Base-by-base conservation (phyloP, 2,329 filamentous ascomycete species). In the Dactylellina drechsleri region DNA sequence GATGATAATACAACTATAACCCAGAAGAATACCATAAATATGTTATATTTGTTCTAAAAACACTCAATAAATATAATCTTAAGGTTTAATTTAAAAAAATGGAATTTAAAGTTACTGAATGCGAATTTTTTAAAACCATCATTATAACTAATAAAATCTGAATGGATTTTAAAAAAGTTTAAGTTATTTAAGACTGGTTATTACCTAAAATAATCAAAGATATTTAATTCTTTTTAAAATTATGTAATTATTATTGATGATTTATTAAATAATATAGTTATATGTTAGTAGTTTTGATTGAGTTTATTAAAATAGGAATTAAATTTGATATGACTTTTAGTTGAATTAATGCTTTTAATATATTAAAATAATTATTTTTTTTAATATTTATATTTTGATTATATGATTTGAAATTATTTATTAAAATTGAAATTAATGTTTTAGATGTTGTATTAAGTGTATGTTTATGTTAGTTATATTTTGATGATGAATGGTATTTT, bases 131-230 rank as follows among this genome's bases (percentile, higher is more conserved):
- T n/a, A 10, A 57, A 47, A 23, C 7, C n/a, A 57, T 49, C 41
- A 64, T 53, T 28, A 53, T 15, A 1, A 8, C 10, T 1, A 64
- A 52, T 18, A 45, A 12, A 26, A 64, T 53, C 4, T 43, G 64
- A 57, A 56, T 53, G 1, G 28, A 80, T 16, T 60, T 52, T 53
- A 47, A 50, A 26, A 71, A 45, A 56, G 64, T 68, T 26, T 70
- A 50, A 70, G 58, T 16, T 57, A 76, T 23, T 4, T 16, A 53
- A 54, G 4, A 23, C 2, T 23, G 23, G 23, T 23, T 23, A 23
- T 2, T 2, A 23, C 23, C 23, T 23, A 23, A 23, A 23, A 23
- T 4, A 23, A 23, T 23, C 4, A 23, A 23, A 23, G 4, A 23
- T 4, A 23, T 23, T 4, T 23, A 4, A 23, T 23, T 4, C 23